Conservation (phyloP, 2,329 filamentous ascomycete genomes). For the Thelonectria rubi region DNA sequence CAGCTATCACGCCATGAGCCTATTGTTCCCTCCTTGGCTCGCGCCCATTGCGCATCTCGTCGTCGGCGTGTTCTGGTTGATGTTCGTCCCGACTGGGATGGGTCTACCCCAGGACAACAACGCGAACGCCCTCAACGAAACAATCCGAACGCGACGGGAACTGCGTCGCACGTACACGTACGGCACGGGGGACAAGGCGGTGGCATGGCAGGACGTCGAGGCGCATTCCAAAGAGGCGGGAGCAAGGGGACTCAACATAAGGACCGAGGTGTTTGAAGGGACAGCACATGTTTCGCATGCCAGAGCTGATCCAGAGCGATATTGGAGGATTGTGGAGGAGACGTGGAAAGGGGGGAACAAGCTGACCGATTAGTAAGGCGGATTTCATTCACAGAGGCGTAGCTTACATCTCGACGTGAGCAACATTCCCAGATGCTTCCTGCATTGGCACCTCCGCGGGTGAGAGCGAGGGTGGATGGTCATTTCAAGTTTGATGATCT, state of each 20-base stretch:
- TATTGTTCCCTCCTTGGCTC: conserved; percentile 46
- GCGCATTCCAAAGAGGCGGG: conserved; percentile 55
- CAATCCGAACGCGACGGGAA: conserved; percentile 47
- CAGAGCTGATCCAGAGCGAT: conserved; percentile 56
- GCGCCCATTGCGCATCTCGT: conserved; percentile 49
- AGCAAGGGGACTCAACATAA: conserved; percentile 51
- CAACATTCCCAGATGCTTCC: too few relatives aligned
- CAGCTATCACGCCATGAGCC: conserved; percentile 52
- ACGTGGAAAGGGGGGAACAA: conserved; percentile 49
- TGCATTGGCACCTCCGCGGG: too few relatives aligned
- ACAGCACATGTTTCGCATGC: conserved; percentile 63
- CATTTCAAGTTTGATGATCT: too few relatives aligned
- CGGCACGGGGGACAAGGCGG: conserved; percentile 57
- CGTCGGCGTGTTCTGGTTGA: conserved; percentile 46
- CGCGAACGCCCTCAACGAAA: conserved; percentile 50
- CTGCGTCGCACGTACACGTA: conserved; percentile 63
- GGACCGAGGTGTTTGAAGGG: conserved; percentile 56
- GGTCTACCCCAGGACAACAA: conserved; percentile 46
- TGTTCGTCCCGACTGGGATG: conserved; percentile 44
- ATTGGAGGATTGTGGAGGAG: conserved; percentile 59
- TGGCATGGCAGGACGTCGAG: conserved; percentile 59
- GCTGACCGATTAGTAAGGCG: too few relatives aligned
- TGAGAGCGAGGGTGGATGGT: too few relatives aligned
- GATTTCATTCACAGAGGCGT: too few relatives aligned
- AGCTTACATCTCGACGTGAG: too few relatives aligned